Conservation (phyloP, 2,329 filamentous ascomycete genomes). For the Corniculantispora saksenae region DNA sequence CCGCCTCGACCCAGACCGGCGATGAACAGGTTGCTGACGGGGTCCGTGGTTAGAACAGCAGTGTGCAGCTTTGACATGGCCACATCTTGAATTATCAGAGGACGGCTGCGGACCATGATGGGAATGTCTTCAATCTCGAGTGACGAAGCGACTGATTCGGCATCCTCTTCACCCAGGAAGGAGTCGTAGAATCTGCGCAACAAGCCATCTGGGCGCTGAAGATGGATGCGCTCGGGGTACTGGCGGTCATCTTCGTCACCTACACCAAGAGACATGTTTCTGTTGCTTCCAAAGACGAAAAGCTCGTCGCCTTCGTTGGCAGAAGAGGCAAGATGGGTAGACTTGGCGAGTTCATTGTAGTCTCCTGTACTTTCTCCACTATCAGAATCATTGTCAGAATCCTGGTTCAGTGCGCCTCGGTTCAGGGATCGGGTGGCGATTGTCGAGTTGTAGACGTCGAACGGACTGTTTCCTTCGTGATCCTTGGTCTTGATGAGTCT, state of each 20-base stretch:
- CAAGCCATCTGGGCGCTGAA: conserved; percentile 77
- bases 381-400: conserved; percentile 52
- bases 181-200: conserved; percentile 73
- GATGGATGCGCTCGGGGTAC: conserved; percentile 78
- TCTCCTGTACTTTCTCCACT: conserved; percentile 50
- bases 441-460: conserved; percentile 87
- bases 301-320: conserved; percentile 70
- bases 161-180: conserved; percentile 53
- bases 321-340: background rate
- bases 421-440: conserved; percentile 75
- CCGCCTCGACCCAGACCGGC: conserved; percentile 91
- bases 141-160: conserved; percentile 30
- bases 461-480: conserved; percentile 88
- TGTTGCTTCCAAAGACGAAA: conserved; percentile 94
- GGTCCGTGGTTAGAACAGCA: conserved; percentile 82
- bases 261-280: conserved; percentile 87
- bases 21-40: conserved; percentile 86
- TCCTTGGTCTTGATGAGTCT: conserved; percentile 94
- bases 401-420: conserved; percentile 25
- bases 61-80: conserved; percentile 90
- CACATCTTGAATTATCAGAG: conserved; percentile 77
- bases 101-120: conserved; percentile 68
- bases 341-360: conserved; percentile 23
- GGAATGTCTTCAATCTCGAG: conserved; percentile 61
- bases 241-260: conserved; percentile 96